Base-by-base conservation (phyloP, 2,329 filamentous ascomycete genomes). In the Claviceps citrina region DNA sequence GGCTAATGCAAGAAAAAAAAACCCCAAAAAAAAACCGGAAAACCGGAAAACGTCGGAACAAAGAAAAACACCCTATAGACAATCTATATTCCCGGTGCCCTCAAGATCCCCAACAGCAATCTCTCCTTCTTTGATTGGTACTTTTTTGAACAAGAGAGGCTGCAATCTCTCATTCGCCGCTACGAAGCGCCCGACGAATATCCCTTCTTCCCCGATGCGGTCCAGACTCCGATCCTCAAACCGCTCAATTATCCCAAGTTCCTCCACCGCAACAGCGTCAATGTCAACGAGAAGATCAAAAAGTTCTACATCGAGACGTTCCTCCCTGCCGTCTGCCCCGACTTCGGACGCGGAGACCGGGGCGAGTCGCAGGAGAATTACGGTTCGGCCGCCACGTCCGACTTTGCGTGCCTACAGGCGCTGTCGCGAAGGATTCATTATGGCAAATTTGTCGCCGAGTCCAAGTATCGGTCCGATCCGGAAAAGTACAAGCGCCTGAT, bases 121-220 rank as follows among this genome's bases (percentile, higher is more conserved):
- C 72, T 91, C 41, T 86, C 81, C 59, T 84, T 98, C 57, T 77
- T 93, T 59, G 91, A 96, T 68, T 98, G 89, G 82, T 81, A 94
- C 57, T 77, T 96, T 22, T 73, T 71, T 49, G 83, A 94, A 59
- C 84, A 94, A 57, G 91, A 98, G 63, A 79, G 77, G 46, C 67
- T 96, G 5, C 89, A 98, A 59, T 94, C 87, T 12, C 75, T 85
- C 39, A 87, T 98, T 50, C 85, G 91, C 49, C 85, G 91, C 57
- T 98, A 86, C 68, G 80, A 98, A 59, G 85, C 85, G 0, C 91
- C 91, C 30, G 91, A 98, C 68, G 91, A 98, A 64, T 89, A 94
- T 60, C 84, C 91, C 18, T 98, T 96, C 75, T 98, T 95, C 66
- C 84, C 86, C 1, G 72, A 82, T 24, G 79, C 76, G 8, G 67